Evolutionary conservation across 805 yeast genomes (phyloP), one percentile per base, ranked within the genome.

Genomic region (Monosporozyma aerobia): DNA sequence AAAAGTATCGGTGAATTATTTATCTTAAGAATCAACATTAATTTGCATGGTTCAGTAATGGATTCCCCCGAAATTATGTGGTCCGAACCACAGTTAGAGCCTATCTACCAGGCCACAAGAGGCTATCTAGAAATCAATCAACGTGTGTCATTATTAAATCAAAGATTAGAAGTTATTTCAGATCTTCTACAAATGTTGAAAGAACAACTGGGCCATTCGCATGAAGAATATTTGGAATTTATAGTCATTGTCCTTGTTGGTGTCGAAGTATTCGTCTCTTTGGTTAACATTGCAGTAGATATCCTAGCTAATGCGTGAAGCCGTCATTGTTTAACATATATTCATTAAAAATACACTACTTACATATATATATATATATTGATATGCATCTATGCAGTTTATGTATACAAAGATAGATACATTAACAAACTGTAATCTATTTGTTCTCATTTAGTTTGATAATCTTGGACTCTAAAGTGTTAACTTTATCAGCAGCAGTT

Each of bases 61-160:
- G 99, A 94, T 67, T 87, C 96, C 1, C 99, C 99, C 1, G 99
- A 94, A 68, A 79, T 94, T 54, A 90, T 94, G 97, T 94, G 99
- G 99, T 82, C 97, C 0, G 98, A 94, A 67, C 99, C 99, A 1
- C 97, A 90, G 63, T 74, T 94, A 56, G 99, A 94, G 66, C 99
- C 99, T 1, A 90, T 92, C 51, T 94, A 94, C 70, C 97, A 90
- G 68, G 97, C 98, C 0, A 90, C 96, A 2, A 80, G 98, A 67
- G 97, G 97, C 0, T 92, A 92, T 68, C 70, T 94, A 56, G 99
- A 94, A 64, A 94, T 94, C 60, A 90, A 90, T 65, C 98, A 92
- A 70, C 74, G 99, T 48, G 98, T 92, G 0, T 84, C 90, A 27
- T 73, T 94, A 53, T 73, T 94, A 51, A 94, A 94, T 65, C 97